A percentile compares a stretch with the other conserved stretches of the same genome.
These are phyloP conservation scores for Epichloe baconii DNA, from an alignment of 2,329 filamentous ascomycete genomes.

Conservation along the genomic window DNA sequence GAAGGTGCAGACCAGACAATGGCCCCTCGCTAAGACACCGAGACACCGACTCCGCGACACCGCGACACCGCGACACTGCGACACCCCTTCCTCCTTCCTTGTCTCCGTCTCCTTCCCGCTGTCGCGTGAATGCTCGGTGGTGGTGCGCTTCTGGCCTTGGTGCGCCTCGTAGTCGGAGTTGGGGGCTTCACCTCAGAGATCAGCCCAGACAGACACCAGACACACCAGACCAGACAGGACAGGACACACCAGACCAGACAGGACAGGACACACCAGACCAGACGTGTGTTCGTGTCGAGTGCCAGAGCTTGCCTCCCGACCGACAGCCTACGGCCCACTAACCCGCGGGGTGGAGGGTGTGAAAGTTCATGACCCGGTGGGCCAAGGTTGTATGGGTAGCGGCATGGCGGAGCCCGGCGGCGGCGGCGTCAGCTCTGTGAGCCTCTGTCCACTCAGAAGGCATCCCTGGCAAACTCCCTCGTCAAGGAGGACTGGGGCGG, in stretches of 20 bases:
- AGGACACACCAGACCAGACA: background rate
- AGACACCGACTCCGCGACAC: background rate
- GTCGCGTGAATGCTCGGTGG: background rate
- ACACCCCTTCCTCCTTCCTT: background rate
- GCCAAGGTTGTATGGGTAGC: background rate
- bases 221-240: no score
- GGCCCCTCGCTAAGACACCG: background rate
- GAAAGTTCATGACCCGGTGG: background rate
- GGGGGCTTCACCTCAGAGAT: background rate
- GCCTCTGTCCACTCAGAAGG: conserved; percentile 5
- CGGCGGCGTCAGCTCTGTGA: conserved; percentile 6
- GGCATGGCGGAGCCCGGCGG: conserved; percentile 3
- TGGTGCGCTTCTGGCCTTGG: background rate
- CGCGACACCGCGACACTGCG: background rate
- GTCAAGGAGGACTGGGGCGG: conserved; percentile 5
- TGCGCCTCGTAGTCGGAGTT: no score
- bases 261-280: background rate
- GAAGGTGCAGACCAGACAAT: background rate
- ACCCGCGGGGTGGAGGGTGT: background rate
- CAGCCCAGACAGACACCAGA: background rate
- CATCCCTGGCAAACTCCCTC: conserved; percentile 7
- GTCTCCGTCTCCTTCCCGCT: background rate
- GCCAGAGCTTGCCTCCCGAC: background rate
- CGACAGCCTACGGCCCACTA: background rate
- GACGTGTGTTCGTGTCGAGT: background rate